Evolutionary conservation across 441 rosid genomes (phyloP).

Genomic region (Erodium texanum): DNA sequence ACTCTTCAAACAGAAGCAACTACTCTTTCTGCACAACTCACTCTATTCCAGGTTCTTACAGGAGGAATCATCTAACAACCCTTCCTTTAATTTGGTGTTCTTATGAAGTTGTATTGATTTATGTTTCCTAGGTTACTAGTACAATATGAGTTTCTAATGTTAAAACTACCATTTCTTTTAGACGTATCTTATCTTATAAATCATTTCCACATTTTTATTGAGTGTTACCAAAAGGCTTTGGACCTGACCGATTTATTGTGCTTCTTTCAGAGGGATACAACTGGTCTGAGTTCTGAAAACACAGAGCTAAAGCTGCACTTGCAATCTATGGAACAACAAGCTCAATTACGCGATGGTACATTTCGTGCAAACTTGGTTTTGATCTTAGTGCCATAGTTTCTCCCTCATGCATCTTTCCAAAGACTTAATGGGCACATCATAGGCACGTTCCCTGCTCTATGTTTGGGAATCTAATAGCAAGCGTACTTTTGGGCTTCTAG

Average conservation of each 20-base stretch:
- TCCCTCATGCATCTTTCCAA: neutral
- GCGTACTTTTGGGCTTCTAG: neutral
- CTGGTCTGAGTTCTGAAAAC: constrained; percentile 66
- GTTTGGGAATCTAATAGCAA: neutral
- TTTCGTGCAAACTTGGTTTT: neutral
- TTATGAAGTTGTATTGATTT: neutral
- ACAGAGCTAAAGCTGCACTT: constrained; percentile 83
- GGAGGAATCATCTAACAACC: neutral
- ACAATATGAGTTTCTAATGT: constrained; percentile 7
- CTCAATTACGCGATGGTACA: constrained; percentile 80
- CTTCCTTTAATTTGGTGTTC: neutral
- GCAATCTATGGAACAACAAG: constrained; percentile 91
- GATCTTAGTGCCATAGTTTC: neutral
- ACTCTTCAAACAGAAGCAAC: constrained; percentile 88
- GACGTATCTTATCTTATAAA: neutral
- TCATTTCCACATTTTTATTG: neutral
- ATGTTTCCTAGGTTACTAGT: neutral
- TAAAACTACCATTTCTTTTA: neutral
- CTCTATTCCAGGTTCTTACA: constrained; percentile 59
- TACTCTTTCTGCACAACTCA: constrained; percentile 75
- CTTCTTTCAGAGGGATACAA: constrained; percentile 70
- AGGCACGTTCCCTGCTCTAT: neutral
- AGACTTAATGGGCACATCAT: neutral
- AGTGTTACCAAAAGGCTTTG: constrained; percentile 1
- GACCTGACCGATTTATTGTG: constrained; percentile 16